Base-by-base conservation (phyloP, 345 rosid species). In the Melastoma malabathricum region DNA sequence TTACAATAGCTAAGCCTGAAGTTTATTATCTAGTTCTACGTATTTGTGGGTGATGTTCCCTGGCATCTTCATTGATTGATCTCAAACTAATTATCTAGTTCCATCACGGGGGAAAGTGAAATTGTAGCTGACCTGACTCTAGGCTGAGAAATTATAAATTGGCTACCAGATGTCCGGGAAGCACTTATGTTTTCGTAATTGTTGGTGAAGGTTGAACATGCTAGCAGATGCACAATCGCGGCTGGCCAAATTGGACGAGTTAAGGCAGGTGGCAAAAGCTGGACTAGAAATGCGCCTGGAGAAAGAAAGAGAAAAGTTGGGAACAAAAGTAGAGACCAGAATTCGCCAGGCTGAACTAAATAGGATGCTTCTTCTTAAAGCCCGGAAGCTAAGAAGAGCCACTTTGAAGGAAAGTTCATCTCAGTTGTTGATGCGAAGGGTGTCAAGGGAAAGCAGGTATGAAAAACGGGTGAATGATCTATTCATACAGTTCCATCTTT, bases 261-360 rank as follows among this genome's bases (percentile, higher is more conserved):
- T 85, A 66, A 74, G 97, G 41, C 97, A 83, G 75, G 97, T 88
- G 0, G 97, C 95, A 10, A 92, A 81, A 61, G 78, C 69, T 41
- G 94, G 81, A 55, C 84, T 79, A 10, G 77, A 88, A 74, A 66
- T 65, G 61, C 94, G 94, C 16, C 82, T 59, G 5, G 76, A 81
- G 73, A 81, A 68, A 62, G 95, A 92, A 58, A 80, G 90, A 17
- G 79, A 87, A 73, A 79, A 73, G 73, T 89, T 87, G 52, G 95
- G 80, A 43, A 75, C 83, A 6, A 79, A 68, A 78, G 93, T 92
- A 53, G 83, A 87, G 68, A 63, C 72, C 13, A 75, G 94, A 58
- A 76, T 87, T 63, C 87, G 77, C 57, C 87, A 84, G 63, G 99
- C 97, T 0, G 94, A 92, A 70, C 81, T 76, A 55, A 92, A 92